Evolutionary conservation across 2,329 filamentous ascomycete genomes (phyloP), one percentile per base, ranked within the genome.

Genomic region (Scortechinia acanthostroma): DNA sequence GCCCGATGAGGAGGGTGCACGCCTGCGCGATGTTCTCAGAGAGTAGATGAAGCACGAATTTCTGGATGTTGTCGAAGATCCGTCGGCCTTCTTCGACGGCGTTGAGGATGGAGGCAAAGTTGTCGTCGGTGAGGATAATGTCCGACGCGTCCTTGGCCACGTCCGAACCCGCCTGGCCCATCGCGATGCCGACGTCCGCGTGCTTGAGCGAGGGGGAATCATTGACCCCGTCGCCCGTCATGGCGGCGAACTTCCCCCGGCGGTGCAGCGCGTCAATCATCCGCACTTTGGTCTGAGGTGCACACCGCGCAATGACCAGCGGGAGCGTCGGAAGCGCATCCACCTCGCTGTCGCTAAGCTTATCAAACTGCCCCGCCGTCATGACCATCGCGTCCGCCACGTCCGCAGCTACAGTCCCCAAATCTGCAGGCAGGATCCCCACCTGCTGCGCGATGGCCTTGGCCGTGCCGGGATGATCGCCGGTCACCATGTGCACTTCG

Each of bases 1-100:
- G 90, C 48, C 95, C 82, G 56, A 96, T 95, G 0, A 91, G 93
- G 45, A 95, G 73, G 16, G 86, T 63, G 42, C 95, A 90, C 28
- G 91, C 91, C 58, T 94, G 86, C 3, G 91, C 95, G 51, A 96
- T 82, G 71, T 95, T 96, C 66, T 95, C 91, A 0, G 85, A 88
- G 50, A 90, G 76, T 68, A 89, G 85, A 58, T 87, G 86, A 60
- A 86, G 80, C 52, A 93, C 22, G 19, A 20, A 37, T 37, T 19
- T 43, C 43, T 48, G 3, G 33, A n/a, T 42, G 33, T n/a, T 21
- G 33, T 14, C 33, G 25, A n/a, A 14, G 21, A 44, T n/a, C 21
- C 16, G 21, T 23, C 84, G 23, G 84, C 81, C 21, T 84, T 77
- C 43, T 87, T 87, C 87, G 87, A 91, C 53, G 86, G 83, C 53